Conservation (phyloP, 148 eudicot genomes). For the Heliamphora exappendiculata region DNA sequence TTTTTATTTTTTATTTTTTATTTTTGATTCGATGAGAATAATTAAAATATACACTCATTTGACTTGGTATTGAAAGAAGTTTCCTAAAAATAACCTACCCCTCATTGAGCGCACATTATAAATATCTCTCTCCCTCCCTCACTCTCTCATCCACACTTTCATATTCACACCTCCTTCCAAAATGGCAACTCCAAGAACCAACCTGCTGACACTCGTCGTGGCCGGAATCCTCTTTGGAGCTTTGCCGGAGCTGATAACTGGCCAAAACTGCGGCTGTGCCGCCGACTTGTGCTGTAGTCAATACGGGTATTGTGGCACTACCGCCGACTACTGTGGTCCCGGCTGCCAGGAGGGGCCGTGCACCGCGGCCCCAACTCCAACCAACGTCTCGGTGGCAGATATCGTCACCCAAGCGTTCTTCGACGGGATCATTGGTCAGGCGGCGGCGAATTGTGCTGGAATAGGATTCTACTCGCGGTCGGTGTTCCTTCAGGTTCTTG, state of each 20-base stretch:
- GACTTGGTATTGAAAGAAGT: too few relatives aligned
- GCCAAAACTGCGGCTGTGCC: conserved; percentile 40
- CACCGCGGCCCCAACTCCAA: conserved; percentile 2
- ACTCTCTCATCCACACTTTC: not conserved
- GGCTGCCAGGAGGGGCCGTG: conserved; percentile 54
- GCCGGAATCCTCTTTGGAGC: conserved; percentile 15
- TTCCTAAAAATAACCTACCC: too few relatives aligned
- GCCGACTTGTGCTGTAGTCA: conserved; percentile 39
- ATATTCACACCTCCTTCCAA: not conserved
- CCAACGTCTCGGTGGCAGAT: conserved; percentile 21
- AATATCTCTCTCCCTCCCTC: not conserved
- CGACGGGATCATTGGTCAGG: conserved; percentile 36
- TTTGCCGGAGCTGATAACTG: conserved; percentile 14
- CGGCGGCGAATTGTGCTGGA: conserved; percentile 35
- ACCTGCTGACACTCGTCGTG: not conserved
- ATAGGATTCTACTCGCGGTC: conserved; percentile 45
- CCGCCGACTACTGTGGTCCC: conserved; percentile 39
- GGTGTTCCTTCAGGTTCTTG: conserved; percentile 34
- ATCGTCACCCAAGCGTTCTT: conserved; percentile 43
- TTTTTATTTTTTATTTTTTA: too few relatives aligned
- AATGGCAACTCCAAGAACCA: not conserved
- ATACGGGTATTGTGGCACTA: conserved; percentile 43
- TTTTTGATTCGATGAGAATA: too few relatives aligned
- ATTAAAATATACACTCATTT: too few relatives aligned
- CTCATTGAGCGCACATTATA: not conserved